phyloP scores from a whole-genome alignment of 2,329 filamentous ascomycete genomes.

The Botrytis medusae region DNA sequence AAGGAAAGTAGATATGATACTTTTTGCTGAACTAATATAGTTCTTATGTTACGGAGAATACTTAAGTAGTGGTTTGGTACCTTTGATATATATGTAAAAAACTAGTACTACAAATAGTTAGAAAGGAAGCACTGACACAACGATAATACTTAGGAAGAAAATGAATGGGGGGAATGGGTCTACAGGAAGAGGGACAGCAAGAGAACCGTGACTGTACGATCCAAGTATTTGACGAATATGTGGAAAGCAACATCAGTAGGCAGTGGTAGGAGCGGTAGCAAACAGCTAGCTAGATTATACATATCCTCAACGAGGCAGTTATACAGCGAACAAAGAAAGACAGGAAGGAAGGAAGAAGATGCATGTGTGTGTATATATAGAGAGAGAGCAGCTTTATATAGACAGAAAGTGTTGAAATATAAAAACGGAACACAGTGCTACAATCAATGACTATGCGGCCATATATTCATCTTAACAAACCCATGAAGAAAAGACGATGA shows the following conservation, averaged over 20 bases:
- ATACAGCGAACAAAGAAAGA: neutral
- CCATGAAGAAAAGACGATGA: neutral
- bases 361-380: neutral
- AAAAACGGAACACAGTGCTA: neutral
- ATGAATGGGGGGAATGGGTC: neutral
- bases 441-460: neutral
- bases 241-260: neutral
- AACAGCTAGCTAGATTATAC: too few relatives aligned
- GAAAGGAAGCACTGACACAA: conserved; percentile 3
- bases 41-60: neutral
- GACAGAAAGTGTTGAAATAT: neutral
- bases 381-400: neutral
- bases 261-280: neutral
- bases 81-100: neutral
- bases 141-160: conserved; percentile 9
- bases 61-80: neutral
- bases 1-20: conserved; percentile 2
- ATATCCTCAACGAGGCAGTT: neutral
- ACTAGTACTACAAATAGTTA: conserved; percentile 7
- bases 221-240: neutral
- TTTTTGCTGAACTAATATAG: conserved; percentile 6
- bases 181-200: conserved; percentile 4
- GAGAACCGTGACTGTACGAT: conserved; percentile 8
- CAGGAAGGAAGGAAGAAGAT: neutral
- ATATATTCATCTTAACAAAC: neutral